A percentile compares a stretch with the other conserved stretches of the same genome.
These are phyloP conservation scores for Drechslerella dactyloides DNA, from an alignment of 2,329 filamentous ascomycete species.

Conservation along the genomic window DNA sequence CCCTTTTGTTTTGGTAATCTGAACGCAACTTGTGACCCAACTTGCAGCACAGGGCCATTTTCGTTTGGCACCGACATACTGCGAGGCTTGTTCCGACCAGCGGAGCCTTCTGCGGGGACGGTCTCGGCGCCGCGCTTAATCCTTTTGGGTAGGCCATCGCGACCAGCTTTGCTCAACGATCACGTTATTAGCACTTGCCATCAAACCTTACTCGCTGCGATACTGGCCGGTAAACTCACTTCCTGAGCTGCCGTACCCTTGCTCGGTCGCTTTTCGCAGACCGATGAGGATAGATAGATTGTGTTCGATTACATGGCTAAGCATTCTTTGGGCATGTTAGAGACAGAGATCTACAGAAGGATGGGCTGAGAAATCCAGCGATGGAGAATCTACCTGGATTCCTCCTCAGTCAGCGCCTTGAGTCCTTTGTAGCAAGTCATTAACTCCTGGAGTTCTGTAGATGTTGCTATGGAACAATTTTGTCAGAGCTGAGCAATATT, in stretches of 20 bases:
- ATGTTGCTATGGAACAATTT: constrained; percentile 11
- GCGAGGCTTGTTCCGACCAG: constrained; percentile 47
- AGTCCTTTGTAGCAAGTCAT: constrained; percentile 50
- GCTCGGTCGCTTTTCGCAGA: constrained; percentile 43
- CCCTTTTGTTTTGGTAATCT: constrained; percentile 59
- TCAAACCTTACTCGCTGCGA: not conserved
- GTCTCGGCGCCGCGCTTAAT: constrained; percentile 53
- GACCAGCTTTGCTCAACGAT: constrained; percentile 43
- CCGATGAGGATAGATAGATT: constrained; percentile 48
- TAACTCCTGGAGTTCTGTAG: constrained; percentile 37
- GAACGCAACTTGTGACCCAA: constrained; percentile 54
- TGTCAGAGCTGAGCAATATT: not conserved
- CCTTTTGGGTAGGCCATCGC: constrained; percentile 51
- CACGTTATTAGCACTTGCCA: constrained; percentile 26
- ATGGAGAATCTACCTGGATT: constrained; percentile 26
- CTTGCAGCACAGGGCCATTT: constrained; percentile 51
- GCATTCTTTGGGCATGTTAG: constrained; percentile 16
- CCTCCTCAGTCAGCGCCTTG: constrained; percentile 42
- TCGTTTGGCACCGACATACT: constrained; percentile 49
- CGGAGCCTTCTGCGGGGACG: constrained; percentile 53
- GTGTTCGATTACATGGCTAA: constrained; percentile 48
- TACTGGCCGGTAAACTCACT: constrained; percentile 12
- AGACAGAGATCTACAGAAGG: not conserved
- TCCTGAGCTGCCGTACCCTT: constrained; percentile 42
- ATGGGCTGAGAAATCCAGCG: not conserved